Evolutionary conservation across 1,284 basidiomycete species (phyloP), one percentile per base, ranked within the genome.

Genomic region (Sphagnurus paluster): DNA sequence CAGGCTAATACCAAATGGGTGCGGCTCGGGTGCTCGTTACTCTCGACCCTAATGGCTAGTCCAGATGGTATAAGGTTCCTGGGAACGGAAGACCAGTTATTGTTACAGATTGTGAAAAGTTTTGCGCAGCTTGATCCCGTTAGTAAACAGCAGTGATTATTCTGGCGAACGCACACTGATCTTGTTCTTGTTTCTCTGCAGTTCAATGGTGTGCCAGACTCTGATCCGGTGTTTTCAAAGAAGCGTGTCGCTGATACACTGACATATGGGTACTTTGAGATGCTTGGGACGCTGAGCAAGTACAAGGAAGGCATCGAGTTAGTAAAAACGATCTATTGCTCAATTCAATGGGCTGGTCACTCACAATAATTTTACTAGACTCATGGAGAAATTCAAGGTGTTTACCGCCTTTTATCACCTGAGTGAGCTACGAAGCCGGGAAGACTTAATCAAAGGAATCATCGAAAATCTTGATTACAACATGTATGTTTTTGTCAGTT

Each of bases 331-430:
- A n/a, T 30, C 42, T 14, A 26, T 13, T 30, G 16, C 11, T 44
- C 38, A 45, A 40, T 30, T 13, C 11, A 16, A 14, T 36, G 48
- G 25, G 39, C 17, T 32, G 6, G 21, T 26, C 20, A 33, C 2
- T 4, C 17, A 8, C 16, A 42, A 33, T 32, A 21, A 19, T 11
- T 40, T 39, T 23, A 5, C 56, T n/a, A 95, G 93, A 37, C 69
- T 99, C 14, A 70, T 99, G 64, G 93, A 96, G 65, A 90, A 90
- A 59, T 89, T 90, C 68, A 92, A 90, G 59, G 80, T 98, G 30
- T 99, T 98, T 64, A 97, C 95, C 0, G 87, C 90, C 0, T 91
- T 99, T 62, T 98, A 99, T 60, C 92, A 94, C 58, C 70, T 99
- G 23, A 93, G 88, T 62, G 95, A 98, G 62, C 74, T 98, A 39